Percentiles rank a stretch among this genome's conserved stretches.
phyloP scores from a whole-genome alignment of 306 rosid species.

The Ochetophila trinervis region DNA sequence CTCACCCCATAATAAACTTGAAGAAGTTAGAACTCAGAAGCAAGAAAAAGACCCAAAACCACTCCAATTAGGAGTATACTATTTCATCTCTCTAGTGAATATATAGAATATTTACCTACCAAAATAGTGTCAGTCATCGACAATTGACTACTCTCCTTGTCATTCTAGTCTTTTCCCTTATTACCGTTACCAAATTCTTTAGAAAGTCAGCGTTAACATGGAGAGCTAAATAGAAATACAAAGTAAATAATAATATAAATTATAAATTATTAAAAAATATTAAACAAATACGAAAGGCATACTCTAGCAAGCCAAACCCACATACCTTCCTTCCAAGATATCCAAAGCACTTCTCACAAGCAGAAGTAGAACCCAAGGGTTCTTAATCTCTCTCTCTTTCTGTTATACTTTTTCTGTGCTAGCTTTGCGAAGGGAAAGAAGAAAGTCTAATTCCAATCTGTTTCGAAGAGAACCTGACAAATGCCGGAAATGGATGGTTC shows the following conservation, averaged over 20 bases:
- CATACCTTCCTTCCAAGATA: conserved; percentile 60
- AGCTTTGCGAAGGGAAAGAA: not conserved
- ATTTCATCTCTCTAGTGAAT: no score
- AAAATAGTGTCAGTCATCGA: not conserved
- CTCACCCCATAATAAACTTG: no score
- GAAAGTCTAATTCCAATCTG: conserved; percentile 1
- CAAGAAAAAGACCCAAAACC: no score
- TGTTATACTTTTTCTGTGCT: not conserved
- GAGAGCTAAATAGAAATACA: conserved; percentile 1
- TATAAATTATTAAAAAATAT: not conserved
- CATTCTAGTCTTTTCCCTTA: conserved; percentile 15
- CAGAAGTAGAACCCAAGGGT: conserved; percentile 34
- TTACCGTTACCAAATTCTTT: conserved; percentile 30
- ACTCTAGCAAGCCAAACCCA: conserved; percentile 19
- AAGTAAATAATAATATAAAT: not conserved
- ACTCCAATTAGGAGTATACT: no score
- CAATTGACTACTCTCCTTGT: not conserved
- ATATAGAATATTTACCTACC: no score
- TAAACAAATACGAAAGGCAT: conserved; percentile 4
- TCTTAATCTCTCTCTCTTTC: conserved; percentile 7
- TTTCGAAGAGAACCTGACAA: not conserved
- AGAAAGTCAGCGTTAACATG: conserved; percentile 15
- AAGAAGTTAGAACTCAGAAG: no score
- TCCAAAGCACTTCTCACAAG: conserved; percentile 32
- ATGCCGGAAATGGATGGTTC: conserved; percentile 64